Evolutionary conservation across 23 red algal genomes (phyloP), one percentile per base, ranked within the genome.

Genomic region (Chondrus crispus): DNA sequence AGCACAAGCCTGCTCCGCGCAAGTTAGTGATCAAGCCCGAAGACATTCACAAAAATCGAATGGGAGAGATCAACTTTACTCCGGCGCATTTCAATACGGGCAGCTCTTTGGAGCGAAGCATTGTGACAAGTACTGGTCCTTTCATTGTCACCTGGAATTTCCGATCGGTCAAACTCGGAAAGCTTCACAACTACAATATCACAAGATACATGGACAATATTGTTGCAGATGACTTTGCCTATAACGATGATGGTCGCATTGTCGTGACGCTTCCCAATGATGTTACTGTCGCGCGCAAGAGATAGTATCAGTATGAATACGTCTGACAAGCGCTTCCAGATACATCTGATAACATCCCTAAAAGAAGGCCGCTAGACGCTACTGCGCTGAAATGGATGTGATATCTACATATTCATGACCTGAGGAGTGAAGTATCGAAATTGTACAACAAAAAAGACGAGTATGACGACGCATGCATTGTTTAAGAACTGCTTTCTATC

Each of bases 141-240:
- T 96, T 96, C 55, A 60, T 96, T 50, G 81, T 96, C 24, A 88
- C 76, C 30, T 96, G 94, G 94, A 96, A 87, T 50, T 96, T 96
- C 68, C 79, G 94, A 30, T 62, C 80, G 18, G 94, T 96, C n/a
- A 96, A 96, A 64, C 52, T 64, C 33, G 94, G 94, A 13, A 47
- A 74, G 19, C 46, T 71, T 32, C 63, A 91, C 28, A 71, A 63
- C 29, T 96, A 96, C 42, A 53, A 58, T 22, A 91, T 96, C 43
- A 84, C 63, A 75, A 76, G 94, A 24, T 96, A 91, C 68, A 54
- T 84, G 35, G 94, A 96, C 72, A 86, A 91, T 29, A 88, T 96
- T 42, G 81, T 96, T n/a, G 94, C 94, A 30, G 94, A 96, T 69
- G 74, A 96, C 18, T 96, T 96, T 46, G 88, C 94, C 6, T 96